These are phyloP conservation scores for Colletotrichum lini DNA, from an alignment of 2,329 filamentous ascomycete species.

Conservation along the genomic window DNA sequence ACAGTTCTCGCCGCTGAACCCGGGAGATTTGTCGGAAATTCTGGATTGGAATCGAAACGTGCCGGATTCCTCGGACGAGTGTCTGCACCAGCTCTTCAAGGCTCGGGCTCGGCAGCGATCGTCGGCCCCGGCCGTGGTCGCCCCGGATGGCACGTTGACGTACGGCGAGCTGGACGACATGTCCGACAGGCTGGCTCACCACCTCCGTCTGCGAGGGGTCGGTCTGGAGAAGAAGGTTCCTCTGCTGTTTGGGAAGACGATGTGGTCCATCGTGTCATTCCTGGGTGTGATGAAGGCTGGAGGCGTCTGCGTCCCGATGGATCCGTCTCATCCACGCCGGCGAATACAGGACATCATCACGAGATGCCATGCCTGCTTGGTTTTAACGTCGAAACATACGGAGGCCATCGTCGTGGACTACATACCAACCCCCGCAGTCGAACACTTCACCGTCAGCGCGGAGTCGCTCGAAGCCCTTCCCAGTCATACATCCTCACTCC, in stretches of 20 bases:
- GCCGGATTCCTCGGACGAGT: neutral
- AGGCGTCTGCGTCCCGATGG: conserved; percentile 49
- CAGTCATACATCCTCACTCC: neutral
- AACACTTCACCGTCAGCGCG: neutral
- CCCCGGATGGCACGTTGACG: conserved; percentile 44
- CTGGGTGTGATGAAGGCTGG: conserved; percentile 51
- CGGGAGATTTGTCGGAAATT: neutral
- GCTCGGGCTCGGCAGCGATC: neutral
- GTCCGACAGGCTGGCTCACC: conserved; percentile 37
- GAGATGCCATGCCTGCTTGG: neutral
- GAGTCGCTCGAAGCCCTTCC: neutral
- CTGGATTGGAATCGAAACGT: neutral
- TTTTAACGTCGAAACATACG: neutral
- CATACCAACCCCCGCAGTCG: neutral
- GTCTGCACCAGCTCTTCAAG: conserved; percentile 9
- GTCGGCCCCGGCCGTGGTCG: conserved; percentile 27
- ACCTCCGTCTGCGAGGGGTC: conserved; percentile 40
- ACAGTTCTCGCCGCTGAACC: neutral
- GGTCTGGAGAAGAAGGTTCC: conserved; percentile 43
- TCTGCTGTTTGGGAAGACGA: conserved; percentile 48
- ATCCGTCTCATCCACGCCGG: conserved; percentile 39
- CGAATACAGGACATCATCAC: neutral
- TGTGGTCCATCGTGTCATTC: conserved; percentile 47
- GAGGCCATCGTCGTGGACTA: neutral
- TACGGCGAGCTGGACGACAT: conserved; percentile 43